Evolutionary conservation across 495 filamentous ascomycete species (phyloP).

Genomic region (Talaromyces trachyspermus): DNA sequence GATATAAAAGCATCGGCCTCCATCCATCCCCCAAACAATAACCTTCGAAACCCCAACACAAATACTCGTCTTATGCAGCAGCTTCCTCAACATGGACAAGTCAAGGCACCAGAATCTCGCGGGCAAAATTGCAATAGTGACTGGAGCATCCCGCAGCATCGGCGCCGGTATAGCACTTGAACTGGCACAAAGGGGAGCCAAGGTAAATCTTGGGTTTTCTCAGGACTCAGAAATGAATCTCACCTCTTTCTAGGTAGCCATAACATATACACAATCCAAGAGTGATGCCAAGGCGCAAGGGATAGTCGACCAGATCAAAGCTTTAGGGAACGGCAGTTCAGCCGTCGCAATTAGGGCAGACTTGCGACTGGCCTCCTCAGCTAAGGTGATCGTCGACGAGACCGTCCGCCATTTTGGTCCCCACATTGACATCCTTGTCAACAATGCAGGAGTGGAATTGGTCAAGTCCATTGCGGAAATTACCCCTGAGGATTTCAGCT

Average conservation of each 20-base stretch:
- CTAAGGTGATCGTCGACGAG: constrained; percentile 22
- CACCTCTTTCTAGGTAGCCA: not conserved
- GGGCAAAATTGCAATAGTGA: constrained; percentile 16
- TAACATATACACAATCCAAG: not conserved
- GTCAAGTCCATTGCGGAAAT: constrained; percentile 18
- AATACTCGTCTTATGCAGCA: too few relatives aligned
- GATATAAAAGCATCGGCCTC: too few relatives aligned
- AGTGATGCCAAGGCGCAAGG: not conserved
- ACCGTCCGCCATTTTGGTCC: constrained; percentile 15
- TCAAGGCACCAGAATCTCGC: not conserved
- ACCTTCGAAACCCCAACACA: too few relatives aligned
- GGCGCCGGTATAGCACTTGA: constrained; percentile 23
- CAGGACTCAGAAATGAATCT: too few relatives aligned
- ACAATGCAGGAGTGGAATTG: constrained; percentile 13
- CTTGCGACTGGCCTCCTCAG: constrained; percentile 16
- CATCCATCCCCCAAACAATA: too few relatives aligned
- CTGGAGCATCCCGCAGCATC: constrained; percentile 23
- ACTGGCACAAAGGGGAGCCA: constrained; percentile 20
- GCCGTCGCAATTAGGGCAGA: not conserved
- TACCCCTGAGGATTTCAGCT: constrained; percentile 22
- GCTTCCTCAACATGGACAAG: too few relatives aligned
- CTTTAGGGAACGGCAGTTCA: not conserved
- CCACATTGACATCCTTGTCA: constrained; percentile 19
- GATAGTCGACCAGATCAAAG: not conserved
- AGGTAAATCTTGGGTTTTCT: too few relatives aligned